Evolutionary conservation across 495 filamentous ascomycete genomes (phyloP).

Genomic region (Hyaloscypha hepaticicola): DNA sequence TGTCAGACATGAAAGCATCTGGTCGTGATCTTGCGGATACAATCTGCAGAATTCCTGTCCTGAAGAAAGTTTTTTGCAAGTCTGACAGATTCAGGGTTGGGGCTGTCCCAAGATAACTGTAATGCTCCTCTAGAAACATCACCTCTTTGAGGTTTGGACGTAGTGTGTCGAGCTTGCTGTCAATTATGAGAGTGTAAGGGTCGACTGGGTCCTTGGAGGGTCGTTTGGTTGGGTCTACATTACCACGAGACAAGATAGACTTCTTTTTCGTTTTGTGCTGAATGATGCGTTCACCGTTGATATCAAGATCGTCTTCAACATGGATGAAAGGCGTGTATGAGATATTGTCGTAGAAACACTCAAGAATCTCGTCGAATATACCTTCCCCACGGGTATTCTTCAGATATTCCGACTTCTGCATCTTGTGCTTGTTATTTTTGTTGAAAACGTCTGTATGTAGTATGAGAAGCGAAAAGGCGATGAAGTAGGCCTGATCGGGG

Average conservation of each 20-base stretch:
- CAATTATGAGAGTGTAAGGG: conserved; percentile 90
- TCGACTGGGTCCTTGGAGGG: conserved; percentile 82
- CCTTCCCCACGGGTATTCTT: conserved; percentile 91
- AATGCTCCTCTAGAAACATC: conserved; percentile 89
- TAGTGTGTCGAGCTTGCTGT: conserved; percentile 77
- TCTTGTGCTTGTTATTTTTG: conserved; percentile 98
- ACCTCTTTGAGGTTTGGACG: conserved; percentile 86
- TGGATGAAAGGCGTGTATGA: conserved; percentile 97
- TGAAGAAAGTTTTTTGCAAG: conserved; percentile 84
- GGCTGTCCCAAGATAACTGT: conserved; percentile 78
- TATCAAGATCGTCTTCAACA: conserved; percentile 85
- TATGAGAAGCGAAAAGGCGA: conserved; percentile 94
- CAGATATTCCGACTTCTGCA: conserved; percentile 94
- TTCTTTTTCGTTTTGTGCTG: conserved; percentile 69
- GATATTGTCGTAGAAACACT: conserved; percentile 98
- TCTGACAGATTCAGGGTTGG: conserved; percentile 69
- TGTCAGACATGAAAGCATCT: conserved; percentile 88
- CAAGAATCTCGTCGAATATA: conserved; percentile 86
- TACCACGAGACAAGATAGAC: conserved; percentile 66
- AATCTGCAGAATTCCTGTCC: conserved; percentile 89
- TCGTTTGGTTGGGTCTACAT: conserved; percentile 63
- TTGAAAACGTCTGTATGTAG: conserved; percentile 98
- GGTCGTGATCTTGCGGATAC: conserved; percentile 88
- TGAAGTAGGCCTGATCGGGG: conserved; percentile 95
- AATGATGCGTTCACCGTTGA: conserved; percentile 71